phyloP scores from a whole-genome alignment of 208 protist genomes.

The Trypanosoma mega region DNA sequence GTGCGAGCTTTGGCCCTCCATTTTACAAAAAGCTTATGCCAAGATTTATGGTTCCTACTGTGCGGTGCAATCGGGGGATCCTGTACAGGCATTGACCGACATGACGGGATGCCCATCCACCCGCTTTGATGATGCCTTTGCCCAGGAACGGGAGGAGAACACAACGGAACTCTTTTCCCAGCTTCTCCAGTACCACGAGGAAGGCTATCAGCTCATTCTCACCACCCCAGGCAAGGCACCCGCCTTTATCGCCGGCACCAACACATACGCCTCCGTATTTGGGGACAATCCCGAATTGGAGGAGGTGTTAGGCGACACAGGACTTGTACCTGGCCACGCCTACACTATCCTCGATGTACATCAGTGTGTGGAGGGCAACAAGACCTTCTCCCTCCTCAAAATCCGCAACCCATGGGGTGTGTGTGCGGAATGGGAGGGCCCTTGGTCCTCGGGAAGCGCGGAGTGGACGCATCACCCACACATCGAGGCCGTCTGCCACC shows the following conservation, averaged over 20 bases:
- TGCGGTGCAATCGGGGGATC: constrained; percentile 81
- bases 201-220: constrained; percentile 65
- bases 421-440: constrained; percentile 36
- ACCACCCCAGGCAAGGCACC: constrained; percentile 79
- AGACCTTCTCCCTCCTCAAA: constrained; percentile 46
- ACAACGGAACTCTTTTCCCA: constrained; percentile 38
- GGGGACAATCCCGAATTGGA: constrained; percentile 54
- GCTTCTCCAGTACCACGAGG: constrained; percentile 26
- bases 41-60: constrained; percentile 88
- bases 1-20: constrained; percentile 84
- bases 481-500: constrained; percentile 30
- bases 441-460: constrained; percentile 37
- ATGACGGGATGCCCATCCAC: constrained; percentile 73
- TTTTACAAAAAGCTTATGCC: constrained; percentile 91
- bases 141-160: constrained; percentile 30
- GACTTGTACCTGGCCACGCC: constrained; percentile 75
- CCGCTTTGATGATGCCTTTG: constrained; percentile 72
- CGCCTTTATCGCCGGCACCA: constrained; percentile 43
- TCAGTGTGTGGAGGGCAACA: constrained; percentile 31
- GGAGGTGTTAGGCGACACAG: constrained; percentile 39
- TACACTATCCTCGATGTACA: constrained; percentile 62
- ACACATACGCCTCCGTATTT: constrained; percentile 28
- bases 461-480: constrained; percentile 49
- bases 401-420: constrained; percentile 71
- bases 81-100: constrained; percentile 84